These are phyloP conservation scores for Margaritispora aquatica DNA, from an alignment of 495 filamentous ascomycete species.

Conservation along the genomic window DNA sequence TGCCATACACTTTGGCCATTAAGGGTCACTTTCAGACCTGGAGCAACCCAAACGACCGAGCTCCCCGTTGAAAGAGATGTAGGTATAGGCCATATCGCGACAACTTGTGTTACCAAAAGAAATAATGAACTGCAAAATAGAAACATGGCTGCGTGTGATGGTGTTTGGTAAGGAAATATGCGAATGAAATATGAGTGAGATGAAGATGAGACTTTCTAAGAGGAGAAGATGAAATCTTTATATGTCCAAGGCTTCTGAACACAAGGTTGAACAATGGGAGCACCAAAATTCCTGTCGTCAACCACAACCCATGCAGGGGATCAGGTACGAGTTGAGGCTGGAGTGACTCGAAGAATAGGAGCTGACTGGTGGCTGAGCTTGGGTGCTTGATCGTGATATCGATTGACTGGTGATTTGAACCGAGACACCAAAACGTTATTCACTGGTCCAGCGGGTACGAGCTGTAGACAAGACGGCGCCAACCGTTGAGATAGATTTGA, in stretches of 20 bases:
- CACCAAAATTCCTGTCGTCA: background rate
- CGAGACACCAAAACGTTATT: background rate
- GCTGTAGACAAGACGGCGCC: too few relatives aligned
- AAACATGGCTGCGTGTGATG: slow-evolving; percentile 10
- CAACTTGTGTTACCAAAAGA: slow-evolving; percentile 3
- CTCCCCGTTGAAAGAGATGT: slow-evolving; percentile 42
- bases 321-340: slow-evolving; percentile 1
- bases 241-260: background rate
- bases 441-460: background rate
- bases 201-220: background rate
- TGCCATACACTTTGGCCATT: slow-evolving; percentile 47
- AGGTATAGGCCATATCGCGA: slow-evolving; percentile 58
- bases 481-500: too few relatives aligned
- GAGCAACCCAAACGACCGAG: slow-evolving; percentile 48
- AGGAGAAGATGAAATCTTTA: background rate
- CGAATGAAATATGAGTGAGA: background rate
- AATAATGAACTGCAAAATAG: slow-evolving; percentile 6
- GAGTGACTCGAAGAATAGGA: background rate
- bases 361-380: background rate
- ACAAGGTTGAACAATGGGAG: background rate
- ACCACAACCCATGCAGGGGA: background rate
- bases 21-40: slow-evolving; percentile 47
- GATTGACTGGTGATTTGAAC: background rate
- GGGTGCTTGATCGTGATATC: background rate
- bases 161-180: background rate